Base-by-base conservation (phyloP, 2,329 filamentous ascomycete species). In the Cadophora malorum region DNA sequence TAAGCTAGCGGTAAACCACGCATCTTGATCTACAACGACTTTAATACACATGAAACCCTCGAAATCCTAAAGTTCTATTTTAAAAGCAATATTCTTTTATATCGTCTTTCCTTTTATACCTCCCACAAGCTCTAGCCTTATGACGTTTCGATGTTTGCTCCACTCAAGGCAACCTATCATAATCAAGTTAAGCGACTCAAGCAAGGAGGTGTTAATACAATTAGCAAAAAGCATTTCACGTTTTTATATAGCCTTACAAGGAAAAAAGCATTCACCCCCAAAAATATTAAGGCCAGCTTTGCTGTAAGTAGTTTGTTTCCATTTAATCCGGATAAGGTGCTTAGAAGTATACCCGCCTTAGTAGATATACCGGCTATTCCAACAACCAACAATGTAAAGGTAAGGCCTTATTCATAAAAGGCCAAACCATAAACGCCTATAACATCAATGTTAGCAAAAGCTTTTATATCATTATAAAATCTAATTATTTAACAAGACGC, bases 21-120 rank as follows among this genome's bases (percentile, higher is more conserved):
- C 0, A 63, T 79, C 3, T 72, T 80, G 25, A 78, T 80, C n/a
- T 77, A 67, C 25, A 73, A 81, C 66, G 71, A 79, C 63, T 79
- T 80, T 64, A 35, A 9, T 35, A 78, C 75, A 23, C 76, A 81
- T 64, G 73, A 80, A 66, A 77, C 76, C 4, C 76, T 78, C 28
- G 73, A 80, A 70, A 61, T 72, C 61, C 66, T 74, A 61, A 60
- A 72, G 69, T 76, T 74, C 56, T 76, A 68, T 67, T 73, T 74
- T 50, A 63, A 72, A 52, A 73, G 75, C 45, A 75, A 75, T 64
- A 76, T 75, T 63, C 52, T 72, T 45, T 65, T 74, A 7, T 73
- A 62, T 71, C 67, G 66, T 59, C 65, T 74, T 28, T 69, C 67
- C 16, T 73, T 69, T 63, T 67, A 74, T 66, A 70, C 73, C 52